phyloP scores from a whole-genome alignment of 148 eudicot genomes.

The Dianthus caryophyllus region DNA sequence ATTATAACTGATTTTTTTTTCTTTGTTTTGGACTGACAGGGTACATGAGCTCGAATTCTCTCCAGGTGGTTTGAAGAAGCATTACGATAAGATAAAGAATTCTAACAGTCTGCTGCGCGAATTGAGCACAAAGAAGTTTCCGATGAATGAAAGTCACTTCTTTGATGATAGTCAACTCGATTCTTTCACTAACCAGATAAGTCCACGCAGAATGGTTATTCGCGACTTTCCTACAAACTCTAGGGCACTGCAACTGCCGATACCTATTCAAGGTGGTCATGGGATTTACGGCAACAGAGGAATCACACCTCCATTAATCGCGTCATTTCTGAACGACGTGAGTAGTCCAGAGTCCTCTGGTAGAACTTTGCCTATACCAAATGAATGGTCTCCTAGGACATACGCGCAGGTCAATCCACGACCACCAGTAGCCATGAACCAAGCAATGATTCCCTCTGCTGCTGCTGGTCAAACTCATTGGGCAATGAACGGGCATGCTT shows the following conservation, averaged over 20 bases:
- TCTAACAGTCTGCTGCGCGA: background rate
- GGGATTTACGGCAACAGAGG: background rate
- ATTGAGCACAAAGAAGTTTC: slow-evolving; percentile 1
- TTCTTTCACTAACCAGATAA: background rate
- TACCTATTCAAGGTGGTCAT: background rate
- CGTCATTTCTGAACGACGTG: background rate
- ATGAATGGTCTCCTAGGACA: background rate
- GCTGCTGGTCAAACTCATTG: background rate
- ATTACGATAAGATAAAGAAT: background rate
- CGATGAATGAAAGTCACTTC: background rate
- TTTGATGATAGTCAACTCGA: background rate
- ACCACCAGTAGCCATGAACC: background rate
- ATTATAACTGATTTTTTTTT: no score
- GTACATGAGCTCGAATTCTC: background rate
- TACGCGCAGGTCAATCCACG: background rate
- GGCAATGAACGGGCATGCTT: background rate
- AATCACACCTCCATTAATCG: background rate
- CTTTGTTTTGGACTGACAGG: background rate
- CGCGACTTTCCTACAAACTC: background rate
- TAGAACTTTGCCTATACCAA: background rate
- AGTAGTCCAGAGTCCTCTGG: background rate
- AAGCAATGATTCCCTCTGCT: background rate
- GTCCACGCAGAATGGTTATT: background rate
- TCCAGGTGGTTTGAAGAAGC: background rate
- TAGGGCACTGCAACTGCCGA: background rate